Base-by-base conservation (phyloP, 2,329 filamentous ascomycete genomes). In the Calonectria multiphialidica region DNA sequence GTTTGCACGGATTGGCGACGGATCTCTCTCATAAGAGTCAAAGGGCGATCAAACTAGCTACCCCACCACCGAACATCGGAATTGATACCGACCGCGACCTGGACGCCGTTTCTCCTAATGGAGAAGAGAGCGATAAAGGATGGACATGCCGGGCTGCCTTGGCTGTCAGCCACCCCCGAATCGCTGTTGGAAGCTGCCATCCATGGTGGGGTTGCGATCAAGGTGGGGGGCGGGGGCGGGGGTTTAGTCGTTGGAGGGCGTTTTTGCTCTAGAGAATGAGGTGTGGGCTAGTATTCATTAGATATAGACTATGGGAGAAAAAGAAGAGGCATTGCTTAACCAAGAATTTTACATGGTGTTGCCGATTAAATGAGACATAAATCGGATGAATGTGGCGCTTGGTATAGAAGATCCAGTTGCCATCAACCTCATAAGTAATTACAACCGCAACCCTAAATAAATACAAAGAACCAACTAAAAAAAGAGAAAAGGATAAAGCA, bases 221-320 rank as follows among this genome's bases (percentile, higher is more conserved):
- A 33, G 47, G 63, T 71, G 68, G 57, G 65, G 69, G 45, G 68
- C 33, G 37, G 55, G 30, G 55, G 64, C n/a, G 37, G 69, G 64
- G 35, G 37, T 33, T 33, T 18, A 16, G 47, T 50, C 53, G n/a
- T 53, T 18, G 15, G 25, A 45, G 23, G 45, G 45, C 53, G 55
- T 57, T 6, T 21, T 37, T 37, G 3, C 7, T 40, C 13, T 2
- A 40, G 42, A 23, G 25, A 23, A 33, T 16, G 8, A 30, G 16
- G n/a, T 28, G 33, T 21, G 53, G 18, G 28, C 9, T 28, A 15
- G 33, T 15, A 40, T 2, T 40, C 13, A 42, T 40, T 40, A 6
- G 53, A 9, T 30, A 40, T 40, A 13, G 5, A 59, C 35, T 3
- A 9, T 23, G 21, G 25, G 13, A 59, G 13, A 18, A n/a, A n/a